phyloP scores from a whole-genome alignment of 108 stramenopile genomes.

The Fragilariopsis cylindrus region DNA sequence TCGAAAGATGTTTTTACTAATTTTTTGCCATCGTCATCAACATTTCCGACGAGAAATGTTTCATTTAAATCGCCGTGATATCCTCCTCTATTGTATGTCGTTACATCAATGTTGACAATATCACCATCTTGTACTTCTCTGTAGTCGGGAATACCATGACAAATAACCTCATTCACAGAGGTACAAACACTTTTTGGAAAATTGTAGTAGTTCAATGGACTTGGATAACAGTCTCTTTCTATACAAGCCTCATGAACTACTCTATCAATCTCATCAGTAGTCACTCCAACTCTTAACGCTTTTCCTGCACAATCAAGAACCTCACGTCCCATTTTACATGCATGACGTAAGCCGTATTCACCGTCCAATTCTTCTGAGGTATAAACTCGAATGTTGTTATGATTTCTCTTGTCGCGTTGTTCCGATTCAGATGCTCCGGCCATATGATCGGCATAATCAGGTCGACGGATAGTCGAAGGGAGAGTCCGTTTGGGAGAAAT shows the following conservation, averaged over 20 bases:
- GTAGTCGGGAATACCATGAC: constrained; percentile 93
- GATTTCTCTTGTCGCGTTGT: constrained; percentile 66
- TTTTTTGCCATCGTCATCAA: constrained; percentile 75
- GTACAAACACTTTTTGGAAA: constrained; percentile 97
- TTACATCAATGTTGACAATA: constrained; percentile 98
- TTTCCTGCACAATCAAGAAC: constrained; percentile 93
- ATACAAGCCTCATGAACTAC: constrained; percentile 92
- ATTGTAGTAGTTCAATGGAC: constrained; percentile 95
- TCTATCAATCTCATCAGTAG: constrained; percentile 98
- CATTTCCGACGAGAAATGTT: constrained; percentile 94
- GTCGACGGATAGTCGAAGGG: constrained; percentile 61
- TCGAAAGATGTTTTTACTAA: constrained; percentile 84
- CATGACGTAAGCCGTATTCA: constrained; percentile 84
- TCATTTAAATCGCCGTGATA: constrained; percentile 98
- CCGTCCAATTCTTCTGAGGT: constrained; percentile 83
- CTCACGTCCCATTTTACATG: constrained; percentile 93
- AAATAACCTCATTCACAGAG: constrained; percentile 97
- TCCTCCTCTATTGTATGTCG: constrained; percentile 87
- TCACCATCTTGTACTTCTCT: constrained; percentile 93
- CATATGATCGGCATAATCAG: constrained; percentile 83
- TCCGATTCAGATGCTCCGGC: constrained; percentile 71
- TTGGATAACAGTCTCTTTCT: constrained; percentile 94
- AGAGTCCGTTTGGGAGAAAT: constrained; percentile 63
- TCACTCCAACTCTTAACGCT: constrained; percentile 90
- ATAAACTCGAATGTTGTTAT: constrained; percentile 79